These are phyloP conservation scores for Pyrenophora tritici-repentis DNA, from an alignment of 2,329 filamentous ascomycete genomes.

Conservation along the genomic window DNA sequence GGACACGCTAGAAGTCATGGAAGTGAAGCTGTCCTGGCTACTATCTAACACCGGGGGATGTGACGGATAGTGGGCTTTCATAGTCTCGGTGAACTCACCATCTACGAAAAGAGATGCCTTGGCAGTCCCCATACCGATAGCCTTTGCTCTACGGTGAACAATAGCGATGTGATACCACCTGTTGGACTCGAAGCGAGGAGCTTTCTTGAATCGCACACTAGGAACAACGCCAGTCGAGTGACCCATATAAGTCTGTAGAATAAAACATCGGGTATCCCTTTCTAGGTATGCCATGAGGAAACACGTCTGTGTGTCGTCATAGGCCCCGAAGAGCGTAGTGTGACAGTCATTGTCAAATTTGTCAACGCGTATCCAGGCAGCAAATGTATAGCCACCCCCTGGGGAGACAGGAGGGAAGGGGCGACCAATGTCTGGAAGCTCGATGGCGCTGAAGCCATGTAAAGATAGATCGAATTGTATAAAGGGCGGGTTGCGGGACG, in stretches of 20 bases:
- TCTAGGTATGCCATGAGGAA: slow-evolving; percentile 94
- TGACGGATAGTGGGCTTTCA: slow-evolving; percentile 87
- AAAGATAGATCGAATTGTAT: slow-evolving; percentile 93
- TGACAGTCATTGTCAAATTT: slow-evolving; percentile 82
- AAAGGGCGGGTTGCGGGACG: slow-evolving; percentile 77
- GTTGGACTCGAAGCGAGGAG: slow-evolving; percentile 72
- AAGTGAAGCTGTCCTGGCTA: slow-evolving; percentile 71
- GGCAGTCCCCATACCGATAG: slow-evolving; percentile 68
- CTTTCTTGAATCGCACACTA: slow-evolving; percentile 94
- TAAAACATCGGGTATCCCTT: slow-evolving; percentile 90
- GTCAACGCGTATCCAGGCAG: slow-evolving; percentile 87
- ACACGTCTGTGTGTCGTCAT: slow-evolving; percentile 88
- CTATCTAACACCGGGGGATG: slow-evolving; percentile 67
- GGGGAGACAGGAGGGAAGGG: slow-evolving; percentile 80
- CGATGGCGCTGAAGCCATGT: slow-evolving; percentile 86
- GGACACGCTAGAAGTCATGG: slow-evolving; percentile 63
- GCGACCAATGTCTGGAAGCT: slow-evolving; percentile 82
- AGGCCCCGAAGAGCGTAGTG: slow-evolving; percentile 94
- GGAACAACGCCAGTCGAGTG: slow-evolving; percentile 69
- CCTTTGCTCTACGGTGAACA: slow-evolving; percentile 78
- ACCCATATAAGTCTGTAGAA: slow-evolving; percentile 91
- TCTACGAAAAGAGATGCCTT: slow-evolving; percentile 89
- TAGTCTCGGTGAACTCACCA: slow-evolving; percentile 90
- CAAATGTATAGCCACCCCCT: slow-evolving; percentile 82
- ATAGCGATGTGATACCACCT: slow-evolving; percentile 94